Evolutionary conservation across 441 rosid genomes (phyloP), one percentile per base, ranked within the genome.

Genomic region (Sinapis alba): DNA sequence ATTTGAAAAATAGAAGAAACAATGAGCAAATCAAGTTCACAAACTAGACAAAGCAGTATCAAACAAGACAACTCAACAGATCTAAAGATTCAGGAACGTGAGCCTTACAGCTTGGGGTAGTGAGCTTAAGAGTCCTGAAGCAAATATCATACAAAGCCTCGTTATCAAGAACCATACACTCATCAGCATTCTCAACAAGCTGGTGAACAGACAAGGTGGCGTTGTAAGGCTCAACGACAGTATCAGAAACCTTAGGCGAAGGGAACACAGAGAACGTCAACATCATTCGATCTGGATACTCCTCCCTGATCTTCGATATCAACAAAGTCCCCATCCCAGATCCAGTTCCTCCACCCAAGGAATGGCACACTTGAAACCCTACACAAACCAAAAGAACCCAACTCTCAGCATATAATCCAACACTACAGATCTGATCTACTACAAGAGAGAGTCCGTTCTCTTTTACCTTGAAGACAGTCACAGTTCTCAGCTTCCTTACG

Each of bases 81-180:
- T 12, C 15, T 38, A 30, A 30, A 30, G 8, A 36, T 36, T 8
- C 5, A 3, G 47, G 15, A 12, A 41, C 15, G 7, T 5, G 32
- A 43, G 57, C 12, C 63, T 59, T 62, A 62, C 65, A 62, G 27
- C 65, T 62, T 5, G 65, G 65, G 16, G 65, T 62, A 0, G 65
- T 62, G 47, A 62, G 65, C 11, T 61, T 61, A 2, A 61, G 45
- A 61, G 65, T 61, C 65, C 65, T 61, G 65, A 61, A 61, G 65
- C 65, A 61, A 32, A 61, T 61, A 2, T 61, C 65, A n/a, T 61
- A 61, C 65, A 61, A 18, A 8, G 65, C 65, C 45, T 60, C 24
- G 6, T 60, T 60, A n/a, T 60, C 65, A 18, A 60, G 65, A 60
- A 60, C 65, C 65, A 60, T 60, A 11, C 65, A 60, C 65, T 60